Percentiles rank a stretch among this genome's conserved stretches.
phyloP scores from a whole-genome alignment of 352 stramenopile genomes.

The Globisporangium solare region DNA sequence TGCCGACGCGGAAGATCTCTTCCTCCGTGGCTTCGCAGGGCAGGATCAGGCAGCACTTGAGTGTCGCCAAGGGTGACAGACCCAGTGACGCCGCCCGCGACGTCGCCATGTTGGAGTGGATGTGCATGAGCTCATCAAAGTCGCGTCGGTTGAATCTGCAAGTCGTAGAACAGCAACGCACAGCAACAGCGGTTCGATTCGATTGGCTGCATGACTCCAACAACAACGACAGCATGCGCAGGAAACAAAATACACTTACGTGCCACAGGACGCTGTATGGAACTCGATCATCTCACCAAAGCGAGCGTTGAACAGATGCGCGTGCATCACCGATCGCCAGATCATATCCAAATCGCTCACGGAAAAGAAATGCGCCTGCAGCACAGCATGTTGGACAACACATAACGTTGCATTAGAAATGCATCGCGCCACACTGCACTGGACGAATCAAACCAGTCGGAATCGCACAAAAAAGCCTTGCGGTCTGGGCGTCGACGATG shows the following conservation, averaged over 20 bases:
- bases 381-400: too few relatives aligned
- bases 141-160: constrained; percentile 49
- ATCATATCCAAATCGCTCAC: constrained; percentile 54
- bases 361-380: constrained; percentile 50
- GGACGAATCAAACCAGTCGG: constrained; percentile 17
- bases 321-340: constrained; percentile 57
- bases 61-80: constrained; percentile 28
- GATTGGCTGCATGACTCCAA: too few relatives aligned
- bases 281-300: constrained; percentile 68
- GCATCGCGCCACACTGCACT: too few relatives aligned
- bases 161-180: too few relatives aligned
- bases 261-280: constrained; percentile 42
- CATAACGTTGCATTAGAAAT: too few relatives aligned
- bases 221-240: too few relatives aligned
- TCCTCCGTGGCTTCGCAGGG: constrained; percentile 46
- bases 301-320: constrained; percentile 48
- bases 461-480: constrained; percentile 25
- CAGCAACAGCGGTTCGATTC: too few relatives aligned
- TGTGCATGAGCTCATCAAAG: constrained; percentile 78
- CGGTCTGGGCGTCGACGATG: neutral
- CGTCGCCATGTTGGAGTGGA: constrained; percentile 41
- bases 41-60: constrained; percentile 71
- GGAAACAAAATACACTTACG: constrained; percentile 42
- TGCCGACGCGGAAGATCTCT: constrained; percentile 74
- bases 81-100: constrained; percentile 29